Percentiles rank a stretch among this genome's conserved stretches.
These are phyloP conservation scores for Aureobasidium sp. DNA, from an alignment of 2,329 filamentous ascomycete species.

Conservation along the genomic window DNA sequence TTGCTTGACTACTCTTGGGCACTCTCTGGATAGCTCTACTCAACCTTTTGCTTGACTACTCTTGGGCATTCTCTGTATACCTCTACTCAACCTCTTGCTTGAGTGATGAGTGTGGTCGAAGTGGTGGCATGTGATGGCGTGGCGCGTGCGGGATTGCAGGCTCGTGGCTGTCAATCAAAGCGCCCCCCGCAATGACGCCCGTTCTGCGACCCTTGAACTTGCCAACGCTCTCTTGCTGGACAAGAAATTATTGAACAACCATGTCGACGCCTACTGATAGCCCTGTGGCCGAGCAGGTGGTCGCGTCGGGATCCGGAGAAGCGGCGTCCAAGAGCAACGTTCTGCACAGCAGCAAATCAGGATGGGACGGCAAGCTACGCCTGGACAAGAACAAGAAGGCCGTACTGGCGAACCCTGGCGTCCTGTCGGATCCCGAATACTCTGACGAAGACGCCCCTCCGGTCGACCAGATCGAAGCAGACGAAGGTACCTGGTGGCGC, in stretches of 20 bases:
- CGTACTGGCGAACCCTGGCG: slow-evolving; percentile 67
- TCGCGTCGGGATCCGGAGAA: neutral
- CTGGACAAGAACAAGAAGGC: slow-evolving; percentile 63
- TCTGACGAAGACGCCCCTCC: slow-evolving; percentile 61
- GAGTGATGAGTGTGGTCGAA: neutral
- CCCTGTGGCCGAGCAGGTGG: neutral
- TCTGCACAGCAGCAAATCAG: slow-evolving; percentile 28
- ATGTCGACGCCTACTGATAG: neutral
- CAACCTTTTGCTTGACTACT: neutral
- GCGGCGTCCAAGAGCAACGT: neutral
- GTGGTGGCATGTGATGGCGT: neutral
- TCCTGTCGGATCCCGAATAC: slow-evolving; percentile 75
- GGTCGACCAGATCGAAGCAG: slow-evolving; percentile 67
- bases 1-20: neutral
- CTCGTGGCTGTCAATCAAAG: neutral
- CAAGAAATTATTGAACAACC: neutral
- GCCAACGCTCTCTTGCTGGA: neutral
- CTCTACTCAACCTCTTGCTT: neutral
- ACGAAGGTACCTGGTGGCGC: slow-evolving; percentile 56
- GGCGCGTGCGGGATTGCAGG: neutral
- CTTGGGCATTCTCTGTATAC: neutral
- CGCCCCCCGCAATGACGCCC: neutral
- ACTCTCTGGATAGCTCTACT: neutral
- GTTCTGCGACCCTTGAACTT: neutral
- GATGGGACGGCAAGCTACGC: slow-evolving; percentile 78